Evolutionary conservation across 2,329 filamentous ascomycete genomes (phyloP).

Genomic region (Cytospora mali): DNA sequence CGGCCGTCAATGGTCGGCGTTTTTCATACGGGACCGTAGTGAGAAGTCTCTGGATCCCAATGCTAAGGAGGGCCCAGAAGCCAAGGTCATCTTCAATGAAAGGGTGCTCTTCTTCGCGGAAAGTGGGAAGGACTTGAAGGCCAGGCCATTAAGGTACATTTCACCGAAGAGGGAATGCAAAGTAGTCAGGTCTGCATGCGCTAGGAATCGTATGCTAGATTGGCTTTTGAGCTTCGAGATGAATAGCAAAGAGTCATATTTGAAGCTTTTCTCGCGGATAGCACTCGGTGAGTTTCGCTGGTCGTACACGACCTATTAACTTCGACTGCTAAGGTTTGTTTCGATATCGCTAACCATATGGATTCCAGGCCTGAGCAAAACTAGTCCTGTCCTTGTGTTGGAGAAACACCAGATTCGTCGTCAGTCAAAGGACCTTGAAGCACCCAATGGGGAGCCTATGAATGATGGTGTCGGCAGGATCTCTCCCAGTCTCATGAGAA

Average conservation of each 20-base stretch:
- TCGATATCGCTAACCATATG: not conserved
- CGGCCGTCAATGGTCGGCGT: constrained; percentile 51
- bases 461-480: constrained; percentile 69
- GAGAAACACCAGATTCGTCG: constrained; percentile 49
- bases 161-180: constrained; percentile 37
- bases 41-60: constrained; percentile 44
- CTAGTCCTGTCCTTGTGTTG: constrained; percentile 49
- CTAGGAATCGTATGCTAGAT: constrained; percentile 45
- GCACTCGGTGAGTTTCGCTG: constrained; percentile 48
- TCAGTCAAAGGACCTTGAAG: constrained; percentile 41
- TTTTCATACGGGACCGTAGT: constrained; percentile 45
- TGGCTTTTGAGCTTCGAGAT: constrained; percentile 53
- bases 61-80: constrained; percentile 34
- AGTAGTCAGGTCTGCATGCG: not conserved
- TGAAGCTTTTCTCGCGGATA: constrained; percentile 63
- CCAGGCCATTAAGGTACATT: too few species aligned
- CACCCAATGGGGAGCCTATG: constrained; percentile 52
- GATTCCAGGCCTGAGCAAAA: constrained; percentile 53
- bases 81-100: constrained; percentile 41
- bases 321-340: not conserved
- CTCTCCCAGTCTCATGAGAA: constrained; percentile 60
- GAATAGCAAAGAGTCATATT: constrained; percentile 49
- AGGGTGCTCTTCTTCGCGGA: constrained; percentile 59
- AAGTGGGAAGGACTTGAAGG: constrained; percentile 48
- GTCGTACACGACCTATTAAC: not conserved